Evolutionary conservation across 257 asterid species (phyloP).

Genomic region (Cynanchum wilfordii): DNA sequence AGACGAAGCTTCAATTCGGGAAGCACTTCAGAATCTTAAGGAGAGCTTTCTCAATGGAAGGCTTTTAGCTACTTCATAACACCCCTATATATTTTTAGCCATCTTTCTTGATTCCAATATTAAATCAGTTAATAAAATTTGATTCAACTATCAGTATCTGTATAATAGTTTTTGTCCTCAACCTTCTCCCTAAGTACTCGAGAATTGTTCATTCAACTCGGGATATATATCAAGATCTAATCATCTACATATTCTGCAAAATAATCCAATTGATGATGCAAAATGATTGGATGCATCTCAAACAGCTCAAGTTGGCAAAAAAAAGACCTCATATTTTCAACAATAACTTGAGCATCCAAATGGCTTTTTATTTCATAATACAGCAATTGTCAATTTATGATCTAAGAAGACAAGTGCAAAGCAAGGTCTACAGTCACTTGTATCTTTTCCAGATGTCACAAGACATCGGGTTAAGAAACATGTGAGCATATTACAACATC

Average conservation of each 20-base stretch:
- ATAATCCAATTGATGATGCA: neutral
- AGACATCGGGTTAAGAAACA: neutral
- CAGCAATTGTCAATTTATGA: neutral
- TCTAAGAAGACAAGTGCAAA: neutral
- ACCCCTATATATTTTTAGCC: neutral
- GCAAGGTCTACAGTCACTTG: neutral
- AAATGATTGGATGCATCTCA: neutral
- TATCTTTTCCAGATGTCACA: neutral
- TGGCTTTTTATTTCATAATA: neutral
- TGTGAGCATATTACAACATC: neutral
- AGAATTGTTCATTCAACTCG: neutral
- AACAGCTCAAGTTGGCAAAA: neutral
- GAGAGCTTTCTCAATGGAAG: slow-evolving; percentile 45
- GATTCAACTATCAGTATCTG: neutral
- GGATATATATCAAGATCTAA: neutral
- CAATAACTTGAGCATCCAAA: neutral
- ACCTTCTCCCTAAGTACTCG: neutral
- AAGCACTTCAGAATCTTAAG: slow-evolving; percentile 73
- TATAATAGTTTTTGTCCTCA: neutral
- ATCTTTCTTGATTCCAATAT: neutral
- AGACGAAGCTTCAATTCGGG: slow-evolving; percentile 63
- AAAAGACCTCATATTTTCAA: neutral
- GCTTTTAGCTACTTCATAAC: slow-evolving; percentile 24
- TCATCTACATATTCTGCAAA: neutral
- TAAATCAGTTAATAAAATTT: neutral